Conservation (phyloP, 2,329 filamentous ascomycete species). For the Penicillium sp. region DNA sequence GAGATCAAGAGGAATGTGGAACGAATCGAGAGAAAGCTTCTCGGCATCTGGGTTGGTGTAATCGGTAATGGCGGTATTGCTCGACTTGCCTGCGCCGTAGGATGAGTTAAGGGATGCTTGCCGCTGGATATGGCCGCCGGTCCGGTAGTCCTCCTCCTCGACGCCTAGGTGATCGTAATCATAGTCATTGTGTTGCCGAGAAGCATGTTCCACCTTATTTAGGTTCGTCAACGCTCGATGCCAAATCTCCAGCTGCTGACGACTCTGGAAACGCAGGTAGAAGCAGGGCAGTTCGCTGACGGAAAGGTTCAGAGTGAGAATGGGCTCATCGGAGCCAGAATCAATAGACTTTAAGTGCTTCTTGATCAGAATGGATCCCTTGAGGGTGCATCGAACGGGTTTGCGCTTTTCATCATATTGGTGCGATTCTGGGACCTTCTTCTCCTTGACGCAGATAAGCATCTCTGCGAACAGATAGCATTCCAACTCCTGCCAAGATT, state of each 20-base stretch:
- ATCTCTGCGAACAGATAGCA: conserved; percentile 98
- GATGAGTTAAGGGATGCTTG: conserved; percentile 81
- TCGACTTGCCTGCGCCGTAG: conserved; percentile 79
- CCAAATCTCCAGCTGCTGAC: conserved; percentile 81
- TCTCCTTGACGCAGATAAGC: conserved; percentile 99
- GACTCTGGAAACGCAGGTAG: conserved; percentile 84
- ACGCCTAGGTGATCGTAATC: conserved; percentile 78
- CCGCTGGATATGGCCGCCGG: conserved; percentile 59
- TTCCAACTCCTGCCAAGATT: conserved; percentile 96
- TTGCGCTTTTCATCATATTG: conserved; percentile 71
- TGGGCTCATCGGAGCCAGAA: conserved; percentile 68
- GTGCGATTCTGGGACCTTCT: conserved; percentile 63
- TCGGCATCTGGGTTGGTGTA: conserved; percentile 71
- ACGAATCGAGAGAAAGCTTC: conserved; percentile 61
- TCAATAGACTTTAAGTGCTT: conserved; percentile 95
- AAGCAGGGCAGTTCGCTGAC: conserved; percentile 92
- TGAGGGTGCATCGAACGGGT: conserved; percentile 78
- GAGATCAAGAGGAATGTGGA: conserved; percentile 92
- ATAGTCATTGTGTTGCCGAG: conserved; percentile 77
- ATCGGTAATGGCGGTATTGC: conserved; percentile 85
- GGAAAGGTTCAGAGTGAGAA: conserved; percentile 86
- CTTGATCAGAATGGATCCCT: conserved; percentile 97
- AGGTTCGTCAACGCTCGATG: conserved; percentile 83
- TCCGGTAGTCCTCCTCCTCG: conserved; percentile 84
- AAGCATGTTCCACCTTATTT: conserved; percentile 64